Percentiles rank a stretch among this genome's conserved stretches.
These are phyloP conservation scores for Fusarium verrucosum DNA, from an alignment of 2,329 filamentous ascomycete species.

Conservation along the genomic window DNA sequence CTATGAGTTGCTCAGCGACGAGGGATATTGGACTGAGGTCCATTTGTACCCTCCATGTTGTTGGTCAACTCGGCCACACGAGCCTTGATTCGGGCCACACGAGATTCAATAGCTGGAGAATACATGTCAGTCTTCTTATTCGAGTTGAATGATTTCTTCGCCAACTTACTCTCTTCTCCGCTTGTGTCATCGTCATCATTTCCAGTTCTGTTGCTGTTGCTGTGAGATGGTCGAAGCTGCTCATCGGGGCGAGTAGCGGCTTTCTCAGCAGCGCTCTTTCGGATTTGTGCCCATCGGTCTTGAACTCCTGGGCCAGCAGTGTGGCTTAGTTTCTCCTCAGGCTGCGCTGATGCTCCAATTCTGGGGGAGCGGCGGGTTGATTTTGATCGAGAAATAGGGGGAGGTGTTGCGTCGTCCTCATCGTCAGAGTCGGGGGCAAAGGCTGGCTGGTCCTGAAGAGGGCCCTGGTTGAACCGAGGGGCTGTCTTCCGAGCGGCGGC, in stretches of 20 bases:
- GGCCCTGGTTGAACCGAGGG: constrained; percentile 85
- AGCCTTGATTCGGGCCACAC: constrained; percentile 97
- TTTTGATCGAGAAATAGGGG: constrained; percentile 61
- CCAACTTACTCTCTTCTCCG: constrained; percentile 86
- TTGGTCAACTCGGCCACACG: constrained; percentile 93
- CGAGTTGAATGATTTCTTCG: background rate
- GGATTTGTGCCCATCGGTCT: constrained; percentile 95
- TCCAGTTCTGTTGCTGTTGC: constrained; percentile 64
- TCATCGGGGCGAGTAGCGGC: constrained; percentile 74
- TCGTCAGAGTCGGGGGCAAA: constrained; percentile 73
- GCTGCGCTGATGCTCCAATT: constrained; percentile 41
- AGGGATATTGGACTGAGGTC: constrained; percentile 45
- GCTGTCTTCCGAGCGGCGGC: constrained; percentile 47
- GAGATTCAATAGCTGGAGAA: constrained; percentile 85
- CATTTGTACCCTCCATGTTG: constrained; percentile 71
- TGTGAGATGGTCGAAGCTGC: constrained; percentile 65
- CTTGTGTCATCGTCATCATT: constrained; percentile 88
- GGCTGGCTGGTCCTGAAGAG: constrained; percentile 84
- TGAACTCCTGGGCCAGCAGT: constrained; percentile 54
- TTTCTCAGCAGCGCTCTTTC: constrained; percentile 90
- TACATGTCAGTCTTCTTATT: constrained; percentile 38
- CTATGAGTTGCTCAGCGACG: constrained; percentile 28
- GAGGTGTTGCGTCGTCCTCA: constrained; percentile 60
- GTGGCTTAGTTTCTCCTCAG: constrained; percentile 49
- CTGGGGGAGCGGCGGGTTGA: constrained; percentile 46